phyloP scores from a whole-genome alignment of 441 rosid species.

The Euphorbia celastroides region DNA sequence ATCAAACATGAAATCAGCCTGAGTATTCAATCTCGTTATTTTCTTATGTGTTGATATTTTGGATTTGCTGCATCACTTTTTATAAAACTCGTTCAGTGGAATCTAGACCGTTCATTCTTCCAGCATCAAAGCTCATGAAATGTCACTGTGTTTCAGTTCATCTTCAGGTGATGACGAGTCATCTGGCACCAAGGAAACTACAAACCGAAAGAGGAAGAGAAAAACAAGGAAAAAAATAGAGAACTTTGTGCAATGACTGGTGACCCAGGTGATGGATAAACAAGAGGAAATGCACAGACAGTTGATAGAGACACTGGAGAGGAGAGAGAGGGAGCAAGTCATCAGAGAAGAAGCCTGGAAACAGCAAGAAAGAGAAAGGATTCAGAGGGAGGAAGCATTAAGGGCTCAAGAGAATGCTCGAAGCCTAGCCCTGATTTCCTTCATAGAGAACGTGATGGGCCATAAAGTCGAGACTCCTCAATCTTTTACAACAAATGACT shows the following conservation, averaged over 20 bases:
- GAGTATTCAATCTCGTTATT: not conserved
- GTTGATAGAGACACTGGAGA: conserved; percentile 62
- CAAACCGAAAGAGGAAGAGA: conserved; percentile 48
- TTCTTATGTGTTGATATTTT: not conserved
- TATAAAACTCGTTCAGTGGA: not conserved
- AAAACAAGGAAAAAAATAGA: conserved; percentile 35
- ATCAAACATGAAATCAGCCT: not conserved
- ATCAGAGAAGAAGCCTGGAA: conserved; percentile 77
- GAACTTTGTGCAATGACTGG: conserved; percentile 45
- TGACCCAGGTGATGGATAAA: conserved; percentile 54
- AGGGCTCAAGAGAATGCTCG: conserved; percentile 53
- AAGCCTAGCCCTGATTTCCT: conserved; percentile 49
- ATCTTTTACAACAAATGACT: conserved; percentile 13
- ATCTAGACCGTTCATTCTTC: not conserved
- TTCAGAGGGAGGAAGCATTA: conserved; percentile 47
- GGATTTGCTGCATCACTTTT: not conserved
- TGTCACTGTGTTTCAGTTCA: conserved; percentile 31
- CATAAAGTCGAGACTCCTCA: conserved; percentile 35
- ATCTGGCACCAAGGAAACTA: conserved; percentile 19
- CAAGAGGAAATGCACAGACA: conserved; percentile 73
- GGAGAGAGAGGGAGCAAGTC: conserved; percentile 54
- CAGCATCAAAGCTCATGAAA: not conserved
- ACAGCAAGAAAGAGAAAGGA: conserved; percentile 57
- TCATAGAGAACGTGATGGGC: conserved; percentile 44
- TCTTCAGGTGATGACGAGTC: conserved; percentile 37